Evolutionary conservation across 2,329 filamentous ascomycete genomes (phyloP).

Genomic region (Clarireedia paspali): DNA sequence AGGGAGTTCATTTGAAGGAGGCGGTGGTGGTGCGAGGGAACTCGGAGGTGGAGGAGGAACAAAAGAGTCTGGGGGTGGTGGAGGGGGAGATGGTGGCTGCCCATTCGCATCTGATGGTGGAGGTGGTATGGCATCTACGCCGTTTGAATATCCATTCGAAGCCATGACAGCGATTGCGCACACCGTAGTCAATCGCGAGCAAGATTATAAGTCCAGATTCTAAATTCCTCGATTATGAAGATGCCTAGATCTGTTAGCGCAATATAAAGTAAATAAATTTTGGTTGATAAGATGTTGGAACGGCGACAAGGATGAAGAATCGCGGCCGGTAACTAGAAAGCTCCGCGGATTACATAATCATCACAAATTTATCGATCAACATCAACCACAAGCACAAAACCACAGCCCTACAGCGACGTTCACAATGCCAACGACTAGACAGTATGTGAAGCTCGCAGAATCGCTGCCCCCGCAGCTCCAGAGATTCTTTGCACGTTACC

Average conservation of each 20-base stretch:
- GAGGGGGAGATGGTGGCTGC: slow-evolving; percentile 26
- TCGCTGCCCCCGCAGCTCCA: slow-evolving; percentile 69
- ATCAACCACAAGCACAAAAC: slow-evolving; percentile 6
- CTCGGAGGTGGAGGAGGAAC: slow-evolving; percentile 36
- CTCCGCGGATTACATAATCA: not conserved
- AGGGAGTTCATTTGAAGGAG: slow-evolving; percentile 21
- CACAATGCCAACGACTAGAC: slow-evolving; percentile 16
- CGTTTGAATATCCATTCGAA: slow-evolving; percentile 17
- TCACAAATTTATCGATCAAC: slow-evolving; percentile 5
- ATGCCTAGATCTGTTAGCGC: not conserved
- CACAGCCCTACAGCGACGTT: slow-evolving; percentile 1
- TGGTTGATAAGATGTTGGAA: not conserved
- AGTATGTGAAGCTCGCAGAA: slow-evolving; percentile 50
- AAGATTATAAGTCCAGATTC: not conserved
- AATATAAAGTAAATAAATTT: not conserved
- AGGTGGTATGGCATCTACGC: slow-evolving; percentile 18
- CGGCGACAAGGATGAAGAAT: slow-evolving; percentile 6
- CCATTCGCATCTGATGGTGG: slow-evolving; percentile 20
- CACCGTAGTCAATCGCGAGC: too few species aligned
- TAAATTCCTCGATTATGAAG: not conserved
- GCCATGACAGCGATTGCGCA: not conserved
- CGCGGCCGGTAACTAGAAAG: slow-evolving; percentile 4
- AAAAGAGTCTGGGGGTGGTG: slow-evolving; percentile 33
- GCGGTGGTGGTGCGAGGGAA: slow-evolving; percentile 24
- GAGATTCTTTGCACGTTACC: slow-evolving; percentile 85